Evolutionary conservation across 352 stramenopile genomes (phyloP), one percentile per base, ranked within the genome.

Genomic region (Thraustotheca clavata): DNA sequence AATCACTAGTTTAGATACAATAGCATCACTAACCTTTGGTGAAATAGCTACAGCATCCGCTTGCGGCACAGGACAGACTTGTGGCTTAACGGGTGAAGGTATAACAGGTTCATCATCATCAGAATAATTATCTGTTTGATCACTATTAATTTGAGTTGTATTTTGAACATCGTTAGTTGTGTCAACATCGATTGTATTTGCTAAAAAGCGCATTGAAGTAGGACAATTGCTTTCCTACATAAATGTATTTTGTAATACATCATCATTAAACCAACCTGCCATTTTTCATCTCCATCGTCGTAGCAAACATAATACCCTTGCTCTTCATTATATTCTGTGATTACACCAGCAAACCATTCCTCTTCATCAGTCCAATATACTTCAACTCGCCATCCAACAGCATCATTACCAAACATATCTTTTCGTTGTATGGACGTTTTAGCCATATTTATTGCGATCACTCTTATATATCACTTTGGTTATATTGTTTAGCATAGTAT

Each of bases 271-370:
- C 62, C 34, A 0, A 65, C 55, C 71, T 91, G 80, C 84, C 84
- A 93, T 26, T 78, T 76, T 70, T 90, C 77, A 62, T 93, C 84
- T 12, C 84, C 82, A 46, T 91, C 84, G 62, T 93, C 84, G 46
- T 93, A 91, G 9, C 87, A 59, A 29, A 93, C 76, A 27, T 75
- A 93, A 49, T 73, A 80, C 24, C 81, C 80, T 47, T 85, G 70
- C 4, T 9, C 41, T 0, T 65, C 60, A 18, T 84, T 70, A 3
- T 69, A 76, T 2, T 76, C 70, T 20, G 79, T 70, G 0, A 91
- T 69, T 1, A 68, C 60, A 0, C 82, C 84, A 39, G 67, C 59
- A 67, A 91, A 93, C 82, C 84, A 93, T 32, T 84, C 77, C 20
- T 70, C 72, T 59, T 91, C 84, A 41, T 90, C 80, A 12, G 40